Evolutionary conservation across 2,329 filamentous ascomycete genomes (phyloP).

Genomic region (Berkeleyomyces rouxiae): DNA sequence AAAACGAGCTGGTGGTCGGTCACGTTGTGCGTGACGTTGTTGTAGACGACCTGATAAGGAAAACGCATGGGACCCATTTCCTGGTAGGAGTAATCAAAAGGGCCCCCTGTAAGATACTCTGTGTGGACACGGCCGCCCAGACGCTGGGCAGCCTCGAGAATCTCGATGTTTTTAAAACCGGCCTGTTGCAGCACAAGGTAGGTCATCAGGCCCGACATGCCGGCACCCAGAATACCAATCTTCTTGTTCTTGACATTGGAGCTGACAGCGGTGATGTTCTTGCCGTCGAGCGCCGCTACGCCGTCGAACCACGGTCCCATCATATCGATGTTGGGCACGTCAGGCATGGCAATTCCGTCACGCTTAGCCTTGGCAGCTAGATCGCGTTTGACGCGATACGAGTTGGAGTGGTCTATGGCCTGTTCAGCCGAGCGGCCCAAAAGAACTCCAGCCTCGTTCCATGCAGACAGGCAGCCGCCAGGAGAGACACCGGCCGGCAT

Average conservation of each 20-base stretch:
- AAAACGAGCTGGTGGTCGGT: slow-evolving; percentile 49
- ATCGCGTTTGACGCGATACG: slow-evolving; percentile 4
- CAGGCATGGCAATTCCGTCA: slow-evolving; percentile 30
- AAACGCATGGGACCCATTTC: slow-evolving; percentile 52
- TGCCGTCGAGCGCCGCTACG: slow-evolving; percentile 39
- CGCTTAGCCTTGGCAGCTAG: slow-evolving; percentile 16
- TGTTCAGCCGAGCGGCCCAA: slow-evolving; percentile 20
- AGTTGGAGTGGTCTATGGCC: slow-evolving; percentile 14
- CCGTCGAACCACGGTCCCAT: slow-evolving; percentile 48
- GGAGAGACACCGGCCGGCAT: slow-evolving; percentile 17
- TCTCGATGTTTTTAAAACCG: slow-evolving; percentile 43
- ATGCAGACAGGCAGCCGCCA: slow-evolving; percentile 27
- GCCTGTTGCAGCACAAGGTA: slow-evolving; percentile 31
- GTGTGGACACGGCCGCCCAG: slow-evolving; percentile 50
- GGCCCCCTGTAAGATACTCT: slow-evolving; percentile 41
- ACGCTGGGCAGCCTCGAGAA: slow-evolving; percentile 42
- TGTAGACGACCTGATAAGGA: slow-evolving; percentile 34
- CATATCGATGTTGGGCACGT: slow-evolving; percentile 19
- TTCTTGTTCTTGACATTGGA: slow-evolving; percentile 39
- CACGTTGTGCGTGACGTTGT: slow-evolving; percentile 41
- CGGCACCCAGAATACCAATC: slow-evolving; percentile 48
- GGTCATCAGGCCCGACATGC: slow-evolving; percentile 49
- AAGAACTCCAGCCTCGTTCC: slow-evolving; percentile 18
- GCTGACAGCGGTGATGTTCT: slow-evolving; percentile 25
- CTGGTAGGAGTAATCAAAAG: slow-evolving; percentile 49